Percentiles rank a stretch among this genome's conserved stretches.
Conservation (phyloP, 192 early-diverging fungal species). For the Mortierella claussenii region DNA sequence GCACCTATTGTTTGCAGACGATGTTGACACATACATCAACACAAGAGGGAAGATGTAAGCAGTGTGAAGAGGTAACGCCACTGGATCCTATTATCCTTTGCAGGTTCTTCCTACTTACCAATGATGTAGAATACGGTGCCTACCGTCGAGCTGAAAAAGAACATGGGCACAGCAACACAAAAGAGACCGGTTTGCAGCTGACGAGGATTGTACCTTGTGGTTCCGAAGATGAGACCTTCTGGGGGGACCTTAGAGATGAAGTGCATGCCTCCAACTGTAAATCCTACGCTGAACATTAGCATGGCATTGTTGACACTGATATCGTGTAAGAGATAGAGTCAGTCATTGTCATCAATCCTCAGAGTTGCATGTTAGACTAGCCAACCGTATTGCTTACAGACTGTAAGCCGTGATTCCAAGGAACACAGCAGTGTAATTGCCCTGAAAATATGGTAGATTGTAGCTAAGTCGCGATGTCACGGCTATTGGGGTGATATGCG, state of each 20-base stretch:
- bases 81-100: too few relatives aligned
- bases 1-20: constrained; percentile 58
- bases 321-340: not conserved
- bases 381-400: constrained; percentile 60
- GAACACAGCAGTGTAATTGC: constrained; percentile 68
- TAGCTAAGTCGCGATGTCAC: constrained; percentile 52
- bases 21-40: not conserved
- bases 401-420: constrained; percentile 64
- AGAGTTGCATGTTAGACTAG: too few relatives aligned
- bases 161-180: constrained; percentile 58
- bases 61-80: too few relatives aligned
- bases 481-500: constrained; percentile 16
- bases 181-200: constrained; percentile 58
- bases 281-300: constrained; percentile 59
- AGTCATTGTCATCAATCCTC: not conserved
- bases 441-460: constrained; percentile 66
- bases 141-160: constrained; percentile 65
- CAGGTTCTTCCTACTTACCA: too few relatives aligned
- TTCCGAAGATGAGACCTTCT: constrained; percentile 49
- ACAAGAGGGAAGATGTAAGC: not conserved
- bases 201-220: constrained; percentile 38
- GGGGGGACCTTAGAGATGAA: constrained; percentile 57
- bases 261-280: constrained; percentile 57
- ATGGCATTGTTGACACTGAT: constrained; percentile 61
- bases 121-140: constrained; percentile 70